phyloP scores from a whole-genome alignment of 257 asterid genomes.

The Ocimum tenuiflorum region DNA sequence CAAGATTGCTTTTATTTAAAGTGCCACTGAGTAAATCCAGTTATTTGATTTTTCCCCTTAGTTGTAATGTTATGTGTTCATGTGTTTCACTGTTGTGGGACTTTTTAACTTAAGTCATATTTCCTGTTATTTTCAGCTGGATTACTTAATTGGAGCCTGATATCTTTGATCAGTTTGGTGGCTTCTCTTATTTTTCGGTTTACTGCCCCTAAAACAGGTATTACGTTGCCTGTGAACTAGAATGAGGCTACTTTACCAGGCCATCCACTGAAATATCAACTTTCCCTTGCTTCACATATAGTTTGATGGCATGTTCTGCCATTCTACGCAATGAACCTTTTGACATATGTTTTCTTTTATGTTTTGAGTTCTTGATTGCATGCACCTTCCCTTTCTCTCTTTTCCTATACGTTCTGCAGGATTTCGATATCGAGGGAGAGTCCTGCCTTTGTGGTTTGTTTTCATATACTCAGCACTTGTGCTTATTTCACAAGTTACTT shows the following conservation, averaged over 20 bases:
- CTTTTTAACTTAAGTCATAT: not conserved
- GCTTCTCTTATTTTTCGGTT: conserved; percentile 59
- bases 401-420: conserved; percentile 42
- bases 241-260: conserved; percentile 14
- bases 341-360: not conserved
- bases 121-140: conserved; percentile 49
- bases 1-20: not conserved
- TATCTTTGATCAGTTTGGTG: conserved; percentile 65
- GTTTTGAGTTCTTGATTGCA: conserved; percentile 6
- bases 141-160: conserved; percentile 81
- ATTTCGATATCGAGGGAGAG: conserved; percentile 53
- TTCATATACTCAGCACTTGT: conserved; percentile 49
- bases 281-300: not conserved
- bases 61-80: not conserved
- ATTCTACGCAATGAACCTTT: not conserved
- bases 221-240: conserved; percentile 15
- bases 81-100: not conserved
- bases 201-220: conserved; percentile 62
- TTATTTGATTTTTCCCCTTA: not conserved
- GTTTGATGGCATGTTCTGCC: not conserved
- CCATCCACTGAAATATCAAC: not conserved
- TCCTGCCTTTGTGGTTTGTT: conserved; percentile 54
- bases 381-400: not conserved
- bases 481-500: conserved; percentile 51
- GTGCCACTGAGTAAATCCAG: not conserved